Conservation (phyloP, 768 basidiomycete genomes). For the Termitomyces sp. region DNA sequence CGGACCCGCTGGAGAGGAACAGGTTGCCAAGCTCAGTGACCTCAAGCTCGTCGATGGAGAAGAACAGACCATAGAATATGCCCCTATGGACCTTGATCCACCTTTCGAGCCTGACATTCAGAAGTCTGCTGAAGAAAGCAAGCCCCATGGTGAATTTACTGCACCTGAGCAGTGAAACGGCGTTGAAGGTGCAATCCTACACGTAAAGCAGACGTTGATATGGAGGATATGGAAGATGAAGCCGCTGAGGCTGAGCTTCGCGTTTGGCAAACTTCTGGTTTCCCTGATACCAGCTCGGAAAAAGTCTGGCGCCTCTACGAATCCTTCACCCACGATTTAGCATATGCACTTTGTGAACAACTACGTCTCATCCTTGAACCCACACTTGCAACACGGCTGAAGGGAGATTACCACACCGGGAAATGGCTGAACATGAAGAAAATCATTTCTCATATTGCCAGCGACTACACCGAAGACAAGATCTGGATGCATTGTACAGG, state of each 20-base stretch:
- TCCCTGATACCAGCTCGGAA: constrained; percentile 54
- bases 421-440: constrained; percentile 99
- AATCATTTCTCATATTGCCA: constrained; percentile 96
- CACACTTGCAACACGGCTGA: constrained; percentile 87
- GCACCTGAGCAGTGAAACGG: constrained; percentile 24
- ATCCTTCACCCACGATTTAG: constrained; percentile 85
- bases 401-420: constrained; percentile 96
- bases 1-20: constrained; percentile 82
- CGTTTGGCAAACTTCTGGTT: constrained; percentile 59
- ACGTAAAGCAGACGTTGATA: constrained; percentile 30
- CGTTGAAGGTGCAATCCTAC: constrained; percentile 47
- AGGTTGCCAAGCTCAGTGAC: constrained; percentile 77
- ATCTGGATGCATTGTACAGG: constrained; percentile 96
- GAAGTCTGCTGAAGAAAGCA: constrained; percentile 14
- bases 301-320: constrained; percentile 92
- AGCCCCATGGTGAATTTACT: constrained; percentile 20
- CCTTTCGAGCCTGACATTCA: constrained; percentile 25
- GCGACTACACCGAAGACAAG: constrained; percentile 99
- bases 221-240: constrained; percentile 28
- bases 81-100: constrained; percentile 50
- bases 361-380: constrained; percentile 95
- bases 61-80: constrained; percentile 24
- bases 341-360: constrained; percentile 92
- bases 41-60: constrained; percentile 73
- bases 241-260: constrained; percentile 48